Evolutionary conservation across 1,139 yeast genomes (phyloP), one percentile per base, ranked within the genome.

Genomic region (Saccharomyces hybrid): DNA sequence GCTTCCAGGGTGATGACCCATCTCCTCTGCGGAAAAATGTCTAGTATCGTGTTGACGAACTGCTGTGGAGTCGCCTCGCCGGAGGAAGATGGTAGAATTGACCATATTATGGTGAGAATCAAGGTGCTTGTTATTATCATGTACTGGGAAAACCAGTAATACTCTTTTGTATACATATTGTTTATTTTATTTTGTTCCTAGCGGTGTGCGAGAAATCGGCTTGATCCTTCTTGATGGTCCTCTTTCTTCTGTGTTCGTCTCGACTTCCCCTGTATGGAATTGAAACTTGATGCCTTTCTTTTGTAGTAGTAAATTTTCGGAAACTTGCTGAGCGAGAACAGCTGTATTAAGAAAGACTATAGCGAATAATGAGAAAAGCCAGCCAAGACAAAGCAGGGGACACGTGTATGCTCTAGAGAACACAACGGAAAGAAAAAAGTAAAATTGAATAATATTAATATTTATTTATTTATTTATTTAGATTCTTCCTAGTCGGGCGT

Each of bases 101-200:
- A 59, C 66, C 68, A 64, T 26, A 58, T 42, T 16, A 61, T 49
- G 27, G 59, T 55, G 47, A 61, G 56, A 11, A 60, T 31, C 12
- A 66, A 57, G 0, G 59, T 53, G 2, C 57, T 52, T 4, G 69
- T 63, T 4, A 58, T 56, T 2, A 61, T 56, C 12, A 64, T 57
- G 51, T 63, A 66, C 44, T 62, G 64, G 9, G 64, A 60, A 53
- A 66, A 66, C 53, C 67, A 64, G 47, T 59, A 62, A 54, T 66
- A 65, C 52, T 64, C 66, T 54, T 61, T 53, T 38, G 54, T 69
- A 59, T 56, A 72, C 58, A 46, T 16, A 21, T 52, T 24, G 44
- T 24, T 12, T 28, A 26, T 16, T 16, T 19, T 19, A n/a, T 21
- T 9, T 24, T 4, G 38, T 26, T 34, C 21, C 26, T 41, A 28